Conservation (phyloP, 345 rosid genomes). For the Linum tenue region DNA sequence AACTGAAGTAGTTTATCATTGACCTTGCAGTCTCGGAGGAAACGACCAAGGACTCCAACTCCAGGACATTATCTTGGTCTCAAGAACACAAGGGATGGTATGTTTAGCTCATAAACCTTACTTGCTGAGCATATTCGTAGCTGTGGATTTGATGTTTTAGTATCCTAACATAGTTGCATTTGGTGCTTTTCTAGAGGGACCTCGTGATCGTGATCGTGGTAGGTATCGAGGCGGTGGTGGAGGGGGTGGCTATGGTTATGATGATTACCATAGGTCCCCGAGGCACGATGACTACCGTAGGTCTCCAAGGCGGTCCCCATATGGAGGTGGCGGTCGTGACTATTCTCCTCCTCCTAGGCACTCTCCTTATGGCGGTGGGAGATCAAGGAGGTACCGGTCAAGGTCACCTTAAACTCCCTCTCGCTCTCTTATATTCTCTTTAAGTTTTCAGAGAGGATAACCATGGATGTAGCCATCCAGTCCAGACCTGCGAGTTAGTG, state of each 20-base stretch:
- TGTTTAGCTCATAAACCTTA: conserved; percentile 8
- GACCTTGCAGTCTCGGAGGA: conserved; percentile 84
- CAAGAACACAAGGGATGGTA: conserved; percentile 82
- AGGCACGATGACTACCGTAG: conserved; percentile 51
- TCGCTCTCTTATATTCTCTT: no score
- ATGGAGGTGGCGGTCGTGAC: conserved; percentile 42
- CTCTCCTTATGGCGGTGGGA: conserved; percentile 54
- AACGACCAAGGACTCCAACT: conserved; percentile 94
- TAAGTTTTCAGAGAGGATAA: no score
- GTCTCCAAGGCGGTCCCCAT: conserved; percentile 80
- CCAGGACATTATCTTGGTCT: conserved; percentile 98
- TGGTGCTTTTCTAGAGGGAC: conserved; percentile 21
- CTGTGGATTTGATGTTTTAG: background rate
- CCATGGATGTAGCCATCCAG: no score
- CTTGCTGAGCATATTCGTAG: background rate
- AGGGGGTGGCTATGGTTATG: conserved; percentile 28
- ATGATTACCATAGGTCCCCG: conserved; percentile 23
- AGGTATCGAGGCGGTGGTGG: conserved; percentile 30
- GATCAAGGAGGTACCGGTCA: conserved; percentile 77
- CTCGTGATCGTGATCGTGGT: conserved; percentile 29
- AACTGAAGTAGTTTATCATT: conserved; percentile 12
- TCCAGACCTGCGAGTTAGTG: no score
- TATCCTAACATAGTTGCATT: background rate
- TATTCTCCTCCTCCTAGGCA: conserved; percentile 53
- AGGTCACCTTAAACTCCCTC: conserved; percentile 22